Evolutionary conservation across 164 flowering plant genomes (phyloP).

Genomic region (Kalanchoe fedtschenkoi): DNA sequence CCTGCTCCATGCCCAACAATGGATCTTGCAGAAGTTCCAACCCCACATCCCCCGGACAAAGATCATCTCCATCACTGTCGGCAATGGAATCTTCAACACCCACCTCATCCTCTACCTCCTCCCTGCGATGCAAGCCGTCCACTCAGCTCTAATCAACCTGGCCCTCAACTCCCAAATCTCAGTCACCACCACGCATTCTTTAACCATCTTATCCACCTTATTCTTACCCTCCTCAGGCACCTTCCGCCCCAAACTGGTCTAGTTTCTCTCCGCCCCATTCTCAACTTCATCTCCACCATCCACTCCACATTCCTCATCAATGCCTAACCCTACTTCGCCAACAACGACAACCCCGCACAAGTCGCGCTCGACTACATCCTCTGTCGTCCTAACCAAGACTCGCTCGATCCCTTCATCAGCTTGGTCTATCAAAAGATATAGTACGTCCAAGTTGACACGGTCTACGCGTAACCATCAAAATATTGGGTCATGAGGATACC

Average conservation of each 20-base stretch:
- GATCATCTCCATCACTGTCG: slow-evolving; percentile 76
- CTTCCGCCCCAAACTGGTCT: slow-evolving; percentile 37
- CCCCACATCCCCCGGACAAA: slow-evolving; percentile 68
- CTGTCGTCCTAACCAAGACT: slow-evolving; percentile 50
- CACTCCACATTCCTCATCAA: slow-evolving; percentile 84
- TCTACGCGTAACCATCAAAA: slow-evolving; percentile 44
- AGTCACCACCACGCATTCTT: slow-evolving; percentile 55
- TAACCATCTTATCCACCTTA: slow-evolving; percentile 46
- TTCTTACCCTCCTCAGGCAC: slow-evolving; percentile 79
- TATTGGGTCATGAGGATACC: slow-evolving; percentile 51
- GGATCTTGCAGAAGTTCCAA: slow-evolving; percentile 53
- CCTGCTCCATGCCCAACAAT: slow-evolving; percentile 58
- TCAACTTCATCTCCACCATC: slow-evolving; percentile 48
- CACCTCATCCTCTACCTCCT: slow-evolving; percentile 35
- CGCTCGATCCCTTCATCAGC: slow-evolving; percentile 64
- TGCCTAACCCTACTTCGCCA: slow-evolving; percentile 89
- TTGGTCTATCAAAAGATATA: slow-evolving; percentile 80
- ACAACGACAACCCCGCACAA: slow-evolving; percentile 42
- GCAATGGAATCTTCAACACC: slow-evolving; percentile 59
- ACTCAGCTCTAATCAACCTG: slow-evolving; percentile 41
- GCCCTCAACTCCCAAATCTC: slow-evolving; percentile 47
- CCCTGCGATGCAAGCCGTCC: slow-evolving; percentile 57
- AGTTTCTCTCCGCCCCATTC: slow-evolving; percentile 33
- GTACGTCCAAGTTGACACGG: slow-evolving; percentile 85
- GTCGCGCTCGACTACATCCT: slow-evolving; percentile 62